Evolutionary conservation across 2,329 filamentous ascomycete genomes (phyloP), one percentile per base, ranked within the genome.

Genomic region (Epichloe gansuensis): DNA sequence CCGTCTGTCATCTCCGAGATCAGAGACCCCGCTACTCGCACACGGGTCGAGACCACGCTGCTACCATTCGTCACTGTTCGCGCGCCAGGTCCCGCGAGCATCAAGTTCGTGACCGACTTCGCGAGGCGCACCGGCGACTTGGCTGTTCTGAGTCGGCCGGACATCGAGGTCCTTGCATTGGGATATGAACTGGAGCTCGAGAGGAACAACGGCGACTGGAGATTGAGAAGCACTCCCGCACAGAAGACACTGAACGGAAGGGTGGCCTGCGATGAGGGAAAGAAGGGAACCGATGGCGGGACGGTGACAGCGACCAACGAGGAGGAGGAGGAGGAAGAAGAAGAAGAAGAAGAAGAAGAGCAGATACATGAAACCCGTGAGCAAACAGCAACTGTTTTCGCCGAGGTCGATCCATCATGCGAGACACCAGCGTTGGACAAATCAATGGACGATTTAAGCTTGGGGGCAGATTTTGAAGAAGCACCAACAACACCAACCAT

Each of bases 131-230:
- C 93, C 0, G 93, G 93, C 51, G 93, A 98, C 66, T 76, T 90
- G 56, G 80, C 85, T 11, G 91, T 96, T 1, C 72, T 98, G 53
- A 96, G 90, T 69, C 82, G 78, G 63, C 86, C 89, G 1, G 93
- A 98, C 81, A 73, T 97, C 55, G 86, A 94, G 59, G 78, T 98
- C 41, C 73, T 97, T 62, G 93, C 91, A 8, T 73, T 98, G 52
- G 86, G 89, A 1, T 97, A 97, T 66, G 93, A 98, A 66, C 66
- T 97, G n/a, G 91, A 97, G 61, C 86, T 87, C 61, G 90, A 97
- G 72, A 75, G 84, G 53, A 94, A 95, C 64, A 81, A 83, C n/a
- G 90, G 90, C 2, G 84, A 95, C 64, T 95, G 88, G 85, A 79
- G 90, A 54, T 63, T 96, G 66, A 77, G 90, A 55, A 87, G 78